phyloP scores from a whole-genome alignment of 2,329 filamentous ascomycete genomes.

The Trichoderma atrobrunneum region DNA sequence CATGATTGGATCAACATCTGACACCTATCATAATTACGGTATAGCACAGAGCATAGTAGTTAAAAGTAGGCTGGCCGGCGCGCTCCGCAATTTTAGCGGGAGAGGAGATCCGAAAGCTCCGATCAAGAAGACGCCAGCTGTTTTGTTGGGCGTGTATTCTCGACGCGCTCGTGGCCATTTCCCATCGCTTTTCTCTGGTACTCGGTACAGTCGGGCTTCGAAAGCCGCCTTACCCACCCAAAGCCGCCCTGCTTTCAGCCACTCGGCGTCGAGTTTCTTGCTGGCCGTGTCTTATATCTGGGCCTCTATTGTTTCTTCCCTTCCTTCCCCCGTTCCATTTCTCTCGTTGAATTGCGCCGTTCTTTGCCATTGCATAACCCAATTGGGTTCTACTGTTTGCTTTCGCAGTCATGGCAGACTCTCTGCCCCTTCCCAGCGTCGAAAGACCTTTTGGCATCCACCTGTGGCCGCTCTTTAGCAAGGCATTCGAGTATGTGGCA shows the following conservation, averaged over 20 bases:
- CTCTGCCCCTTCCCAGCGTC: constrained; percentile 3
- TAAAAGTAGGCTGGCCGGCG: not conserved
- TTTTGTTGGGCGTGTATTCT: not conserved
- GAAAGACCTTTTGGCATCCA: constrained; percentile 21
- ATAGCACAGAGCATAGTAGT: not conserved
- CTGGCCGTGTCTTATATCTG: not conserved
- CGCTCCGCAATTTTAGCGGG: constrained; percentile 11
- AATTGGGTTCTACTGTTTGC: not conserved
- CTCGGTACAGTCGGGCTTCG: not conserved
- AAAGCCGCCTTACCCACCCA: not conserved
- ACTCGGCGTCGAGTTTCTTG: not conserved
- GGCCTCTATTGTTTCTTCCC: not conserved
- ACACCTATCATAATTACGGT: not conserved
- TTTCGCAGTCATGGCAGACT: not conserved
- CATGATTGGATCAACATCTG: not conserved
- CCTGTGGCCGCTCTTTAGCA: constrained; percentile 59
- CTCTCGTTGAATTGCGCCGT: not conserved
- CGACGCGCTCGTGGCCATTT: not conserved
- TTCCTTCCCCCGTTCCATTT: not conserved
- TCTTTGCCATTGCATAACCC: not conserved
- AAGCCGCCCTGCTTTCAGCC: constrained; percentile 1
- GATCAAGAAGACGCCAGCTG: not conserved
- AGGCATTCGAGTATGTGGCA: constrained; percentile 63
- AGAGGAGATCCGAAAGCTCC: not conserved
- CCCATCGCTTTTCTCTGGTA: not conserved